Evolutionary conservation across 129 eudicot species (phyloP).

Genomic region (Flaveria bidentis): DNA sequence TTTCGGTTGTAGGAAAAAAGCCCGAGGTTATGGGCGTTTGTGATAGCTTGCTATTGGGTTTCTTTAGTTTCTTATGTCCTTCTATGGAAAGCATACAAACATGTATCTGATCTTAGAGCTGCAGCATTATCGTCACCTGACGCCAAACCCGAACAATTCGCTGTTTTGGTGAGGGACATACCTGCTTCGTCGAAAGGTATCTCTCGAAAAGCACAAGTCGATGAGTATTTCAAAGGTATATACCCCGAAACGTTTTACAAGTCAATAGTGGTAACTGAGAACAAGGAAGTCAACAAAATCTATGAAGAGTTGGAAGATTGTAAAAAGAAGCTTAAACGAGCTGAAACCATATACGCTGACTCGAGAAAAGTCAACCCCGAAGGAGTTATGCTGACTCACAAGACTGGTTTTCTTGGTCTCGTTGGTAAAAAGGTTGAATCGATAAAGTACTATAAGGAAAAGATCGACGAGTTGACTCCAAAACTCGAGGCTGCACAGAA

Average conservation of each 20-base stretch:
- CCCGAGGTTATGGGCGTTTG: constrained; percentile 65
- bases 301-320: constrained; percentile 67
- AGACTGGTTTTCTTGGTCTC: constrained; percentile 72
- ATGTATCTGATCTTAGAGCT: constrained; percentile 70
- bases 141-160: constrained; percentile 72
- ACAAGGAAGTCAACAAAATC: constrained; percentile 64
- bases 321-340: constrained; percentile 67
- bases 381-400: constrained; percentile 55
- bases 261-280: constrained; percentile 74
- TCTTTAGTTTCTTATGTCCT: constrained; percentile 66
- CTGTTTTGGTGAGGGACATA: constrained; percentile 81
- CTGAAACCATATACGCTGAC: constrained; percentile 59
- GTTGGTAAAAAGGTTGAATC: constrained; percentile 71
- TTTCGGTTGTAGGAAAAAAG: constrained; percentile 46
- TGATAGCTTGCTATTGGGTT: constrained; percentile 72
- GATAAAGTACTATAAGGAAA: constrained; percentile 58
- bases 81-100: constrained; percentile 86
- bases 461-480: constrained; percentile 60
- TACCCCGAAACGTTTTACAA: constrained; percentile 82
- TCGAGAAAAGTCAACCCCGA: constrained; percentile 58
- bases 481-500: constrained; percentile 78
- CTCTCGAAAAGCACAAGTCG: constrained; percentile 71
- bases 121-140: constrained; percentile 59
- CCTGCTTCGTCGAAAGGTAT: constrained; percentile 50
- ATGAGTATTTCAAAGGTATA: constrained; percentile 59